These are phyloP conservation scores for Blepharisma stoltei DNA, from an alignment of 73 alveolate genomes.

Conservation along the genomic window DNA sequence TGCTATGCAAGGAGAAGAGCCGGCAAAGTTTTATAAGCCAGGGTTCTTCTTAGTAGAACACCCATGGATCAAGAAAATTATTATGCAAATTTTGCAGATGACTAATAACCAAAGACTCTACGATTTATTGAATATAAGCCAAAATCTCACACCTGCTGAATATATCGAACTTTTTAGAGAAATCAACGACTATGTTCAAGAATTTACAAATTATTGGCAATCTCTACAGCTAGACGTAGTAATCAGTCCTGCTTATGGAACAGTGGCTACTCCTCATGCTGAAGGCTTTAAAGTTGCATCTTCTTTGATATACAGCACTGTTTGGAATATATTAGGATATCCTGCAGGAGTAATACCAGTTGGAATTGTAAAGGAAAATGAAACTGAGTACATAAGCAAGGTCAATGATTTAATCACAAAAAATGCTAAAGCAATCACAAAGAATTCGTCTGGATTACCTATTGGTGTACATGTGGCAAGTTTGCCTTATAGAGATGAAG, in stretches of 20 bases:
- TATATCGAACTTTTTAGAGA: not conserved
- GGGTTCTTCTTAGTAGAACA: not conserved
- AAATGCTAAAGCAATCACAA: constrained; percentile 40
- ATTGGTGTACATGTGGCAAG: constrained; percentile 69
- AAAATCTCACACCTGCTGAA: not conserved
- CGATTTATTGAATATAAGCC: not conserved
- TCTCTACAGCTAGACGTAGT: constrained; percentile 42
- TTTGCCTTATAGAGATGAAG: constrained; percentile 72
- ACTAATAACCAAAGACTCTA: not conserved
- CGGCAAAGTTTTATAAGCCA: not conserved
- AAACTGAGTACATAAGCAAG: constrained; percentile 35
- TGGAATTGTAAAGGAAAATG: constrained; percentile 58
- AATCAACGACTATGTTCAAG: not conserved
- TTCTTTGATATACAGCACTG: constrained; percentile 37
- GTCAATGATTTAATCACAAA: constrained; percentile 41
- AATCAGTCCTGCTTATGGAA: constrained; percentile 49
- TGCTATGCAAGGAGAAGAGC: not conserved
- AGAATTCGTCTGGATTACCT: constrained; percentile 68
- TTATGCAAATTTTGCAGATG: not conserved
- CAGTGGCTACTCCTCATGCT: constrained; percentile 47
- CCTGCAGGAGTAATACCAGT: constrained; percentile 67
- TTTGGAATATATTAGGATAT: constrained; percentile 55
- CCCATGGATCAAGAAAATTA: not conserved
- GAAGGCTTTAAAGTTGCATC: constrained; percentile 31
- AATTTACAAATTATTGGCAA: constrained; percentile 30